Conservation (phyloP, 352 stramenopile species). For the Globisporangium takayamanum region DNA sequence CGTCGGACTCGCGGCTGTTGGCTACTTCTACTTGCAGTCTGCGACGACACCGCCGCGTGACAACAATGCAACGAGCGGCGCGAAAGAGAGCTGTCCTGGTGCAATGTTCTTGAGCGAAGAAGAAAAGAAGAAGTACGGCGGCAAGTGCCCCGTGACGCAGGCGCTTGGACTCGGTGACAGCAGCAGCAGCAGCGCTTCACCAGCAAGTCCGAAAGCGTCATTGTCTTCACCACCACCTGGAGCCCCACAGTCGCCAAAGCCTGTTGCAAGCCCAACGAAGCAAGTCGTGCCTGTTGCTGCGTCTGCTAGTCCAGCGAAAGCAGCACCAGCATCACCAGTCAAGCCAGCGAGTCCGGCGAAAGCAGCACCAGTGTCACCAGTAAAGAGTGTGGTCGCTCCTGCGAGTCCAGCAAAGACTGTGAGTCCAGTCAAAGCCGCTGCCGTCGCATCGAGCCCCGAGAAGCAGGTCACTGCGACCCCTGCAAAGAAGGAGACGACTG, state of each 20-base stretch:
- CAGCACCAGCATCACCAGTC: not conserved
- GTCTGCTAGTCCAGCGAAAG: conserved; percentile 5
- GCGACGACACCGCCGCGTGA: not conserved
- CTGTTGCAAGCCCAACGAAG: conserved; percentile 7
- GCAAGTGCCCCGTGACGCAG: conserved; percentile 34
- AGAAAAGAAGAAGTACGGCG: conserved; percentile 29
- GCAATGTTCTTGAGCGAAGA: conserved; percentile 21
- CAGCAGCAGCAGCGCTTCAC: not conserved
- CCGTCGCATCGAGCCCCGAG: conserved; percentile 8
- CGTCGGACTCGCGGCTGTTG: conserved; percentile 45
- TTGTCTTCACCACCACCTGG: not conserved
- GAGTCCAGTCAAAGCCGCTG: not conserved
- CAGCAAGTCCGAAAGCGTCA: conserved; percentile 13
- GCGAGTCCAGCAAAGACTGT: conserved; percentile 1
- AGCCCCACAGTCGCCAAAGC: not conserved
- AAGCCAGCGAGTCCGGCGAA: conserved; percentile 9
- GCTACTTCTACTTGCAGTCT: conserved; percentile 50
- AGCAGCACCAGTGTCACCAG: not conserved
- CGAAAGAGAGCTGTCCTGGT: conserved; percentile 17
- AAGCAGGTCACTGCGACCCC: not conserved
- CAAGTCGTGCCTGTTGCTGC: not conserved
- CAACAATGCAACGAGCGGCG: not conserved
- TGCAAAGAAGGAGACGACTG: not conserved
- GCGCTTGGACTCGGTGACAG: conserved; percentile 16
- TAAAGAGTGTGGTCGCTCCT: not conserved